Evolutionary conservation across 371 early-diverging fungal species (phyloP).

Genomic region (Haplosporangium sp.): DNA sequence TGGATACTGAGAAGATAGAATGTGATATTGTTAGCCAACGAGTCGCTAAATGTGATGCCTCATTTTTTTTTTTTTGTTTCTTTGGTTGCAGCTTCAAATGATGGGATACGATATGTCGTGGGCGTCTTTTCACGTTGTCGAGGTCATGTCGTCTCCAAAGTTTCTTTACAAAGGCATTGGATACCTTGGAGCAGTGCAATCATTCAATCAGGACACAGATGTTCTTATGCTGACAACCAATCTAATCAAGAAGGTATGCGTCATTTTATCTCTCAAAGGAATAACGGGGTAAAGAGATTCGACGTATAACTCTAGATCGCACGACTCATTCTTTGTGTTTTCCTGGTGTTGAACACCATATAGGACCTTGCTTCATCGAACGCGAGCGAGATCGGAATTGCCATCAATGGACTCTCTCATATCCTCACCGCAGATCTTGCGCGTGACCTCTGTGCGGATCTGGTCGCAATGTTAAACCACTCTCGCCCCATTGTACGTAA

Average conservation of each 20-base stretch:
- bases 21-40: background rate
- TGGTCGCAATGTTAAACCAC: slow-evolving; percentile 88
- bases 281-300: too few species aligned
- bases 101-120: slow-evolving; percentile 96
- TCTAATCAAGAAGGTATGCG: slow-evolving; percentile 88
- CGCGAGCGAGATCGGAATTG: slow-evolving; percentile 86
- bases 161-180: slow-evolving; percentile 89
- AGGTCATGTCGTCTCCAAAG: slow-evolving; percentile 94
- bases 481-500: slow-evolving; percentile 94
- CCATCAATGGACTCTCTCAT: slow-evolving; percentile 90
- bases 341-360: background rate
- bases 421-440: slow-evolving; percentile 93
- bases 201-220: slow-evolving; percentile 94
- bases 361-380: slow-evolving; percentile 90
- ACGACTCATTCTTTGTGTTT: background rate
- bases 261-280: background rate
- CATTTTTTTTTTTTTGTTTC: background rate
- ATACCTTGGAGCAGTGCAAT: slow-evolving; percentile 90
- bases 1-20: background rate
- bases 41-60: too few species aligned
- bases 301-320: too few species aligned
- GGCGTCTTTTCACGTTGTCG: slow-evolving; percentile 97
- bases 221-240: slow-evolving; percentile 97
- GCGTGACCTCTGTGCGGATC: slow-evolving; percentile 88
- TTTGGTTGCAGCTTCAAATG: slow-evolving; percentile 85